Evolutionary conservation across 2,329 filamentous ascomycete species (phyloP), one percentile per base, ranked within the genome.

Genomic region (Fusarium concolor): DNA sequence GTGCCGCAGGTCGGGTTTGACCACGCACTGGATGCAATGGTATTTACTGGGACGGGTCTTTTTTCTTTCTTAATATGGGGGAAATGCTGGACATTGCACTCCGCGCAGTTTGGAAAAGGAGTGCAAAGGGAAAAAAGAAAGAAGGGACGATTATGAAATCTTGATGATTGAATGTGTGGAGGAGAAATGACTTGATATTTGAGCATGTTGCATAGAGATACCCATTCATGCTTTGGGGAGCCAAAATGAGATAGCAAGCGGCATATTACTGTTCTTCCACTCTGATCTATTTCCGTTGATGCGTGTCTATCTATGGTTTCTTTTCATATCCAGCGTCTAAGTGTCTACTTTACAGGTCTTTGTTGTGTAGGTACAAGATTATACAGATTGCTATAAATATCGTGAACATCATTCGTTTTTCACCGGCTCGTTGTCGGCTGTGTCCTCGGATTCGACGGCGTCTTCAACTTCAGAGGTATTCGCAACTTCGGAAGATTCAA

Each of bases 121-220:
- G 67, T 72, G 69, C 59, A 67, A 67, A 57, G 35, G 45, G 52
- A 44, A 55, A 26, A 33, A 51, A 31, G 39, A 39, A 44, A 42
- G 37, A 39, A 15, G 35, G 33, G 54, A 65, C 24, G 64, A 53
- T 66, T 55, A 73, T 58, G 71, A 68, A 68, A 72, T 74, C 62
- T 73, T 72, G 69, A 74, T 53, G 67, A 72, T 63, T 56, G 60
- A 71, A 67, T 50, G 61, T 67, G 56, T 43, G 65, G 71, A 67
- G 69, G 63, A 31, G 49, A 71, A 64, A 65, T 49, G 68, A 73
- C 56, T 69, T 70, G 47, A 67, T 65, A 38, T 67, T 68, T 56
- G 42, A 67, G 65, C 71, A 74, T 74, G 73, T 73, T 74, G 70
- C 67, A 76, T 76, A 76, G 71, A 76, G 74, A 76, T 76, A 76